A percentile compares a stretch with the other conserved stretches of the same genome.
Conservation (phyloP, 2,329 filamentous ascomycete species). For the Talaromyces albobiverticillius region DNA sequence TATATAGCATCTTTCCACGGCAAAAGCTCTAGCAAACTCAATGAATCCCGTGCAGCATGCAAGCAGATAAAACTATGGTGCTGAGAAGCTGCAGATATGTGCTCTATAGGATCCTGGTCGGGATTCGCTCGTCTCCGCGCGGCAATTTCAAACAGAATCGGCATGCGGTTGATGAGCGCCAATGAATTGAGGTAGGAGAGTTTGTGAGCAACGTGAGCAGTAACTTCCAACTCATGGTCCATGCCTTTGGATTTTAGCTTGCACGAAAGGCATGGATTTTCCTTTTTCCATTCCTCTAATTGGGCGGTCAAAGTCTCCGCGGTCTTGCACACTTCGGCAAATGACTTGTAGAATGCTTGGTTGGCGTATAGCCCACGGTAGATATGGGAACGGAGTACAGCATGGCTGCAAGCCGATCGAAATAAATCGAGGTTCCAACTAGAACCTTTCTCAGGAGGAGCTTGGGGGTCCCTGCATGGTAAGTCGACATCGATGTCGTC, state of each 20-base stretch:
- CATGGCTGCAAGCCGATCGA: slow-evolving; percentile 84
- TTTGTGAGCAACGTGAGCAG: slow-evolving; percentile 87
- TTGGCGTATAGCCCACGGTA: slow-evolving; percentile 87
- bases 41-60: slow-evolving; percentile 82
- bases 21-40: slow-evolving; percentile 87
- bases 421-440: slow-evolving; percentile 89
- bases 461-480: slow-evolving; percentile 78
- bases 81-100: slow-evolving; percentile 61
- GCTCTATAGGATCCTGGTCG: slow-evolving; percentile 56
- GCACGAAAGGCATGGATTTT: slow-evolving; percentile 68
- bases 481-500: slow-evolving; percentile 91
- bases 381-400: slow-evolving; percentile 84
- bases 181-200: slow-evolving; percentile 95
- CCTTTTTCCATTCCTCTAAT: slow-evolving; percentile 87
- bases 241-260: slow-evolving; percentile 84
- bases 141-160: slow-evolving; percentile 72
- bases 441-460: slow-evolving; percentile 64
- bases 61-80: slow-evolving; percentile 84
- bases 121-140: slow-evolving; percentile 52
- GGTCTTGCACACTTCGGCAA: slow-evolving; percentile 82
- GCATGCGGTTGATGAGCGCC: slow-evolving; percentile 95
- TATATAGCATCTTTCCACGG: slow-evolving; percentile 90
- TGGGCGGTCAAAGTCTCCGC: slow-evolving; percentile 85
- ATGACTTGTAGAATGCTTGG: slow-evolving; percentile 79
- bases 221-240: slow-evolving; percentile 74